Conservation (phyloP, 2,329 filamentous ascomycete genomes). For the Mariannaea elegans region DNA sequence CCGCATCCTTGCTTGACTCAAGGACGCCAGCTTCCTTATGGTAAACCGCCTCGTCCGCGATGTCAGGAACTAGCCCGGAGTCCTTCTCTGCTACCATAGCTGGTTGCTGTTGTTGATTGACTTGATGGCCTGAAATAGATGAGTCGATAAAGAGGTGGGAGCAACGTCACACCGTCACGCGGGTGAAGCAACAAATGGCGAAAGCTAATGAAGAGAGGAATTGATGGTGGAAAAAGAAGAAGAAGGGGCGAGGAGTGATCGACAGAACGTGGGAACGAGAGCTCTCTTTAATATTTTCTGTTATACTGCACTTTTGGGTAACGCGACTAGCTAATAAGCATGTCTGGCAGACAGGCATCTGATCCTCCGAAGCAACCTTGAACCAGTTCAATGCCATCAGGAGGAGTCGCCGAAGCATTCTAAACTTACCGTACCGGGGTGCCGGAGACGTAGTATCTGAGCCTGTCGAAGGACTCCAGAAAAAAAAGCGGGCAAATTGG, state of each 20-base stretch:
- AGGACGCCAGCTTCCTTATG: background rate
- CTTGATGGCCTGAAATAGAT: background rate
- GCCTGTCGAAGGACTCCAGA: background rate
- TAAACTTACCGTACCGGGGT: background rate
- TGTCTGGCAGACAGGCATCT: background rate
- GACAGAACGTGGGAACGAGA: background rate
- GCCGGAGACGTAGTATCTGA: background rate
- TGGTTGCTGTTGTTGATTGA: background rate
- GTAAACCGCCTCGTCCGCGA: conserved; percentile 1
- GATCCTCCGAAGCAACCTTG: background rate
- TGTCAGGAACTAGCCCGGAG: background rate
- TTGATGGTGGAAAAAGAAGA: background rate
- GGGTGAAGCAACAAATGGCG: background rate
- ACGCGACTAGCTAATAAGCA: background rate
- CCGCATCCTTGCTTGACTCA: background rate
- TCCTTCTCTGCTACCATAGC: background rate
- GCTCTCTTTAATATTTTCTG: background rate
- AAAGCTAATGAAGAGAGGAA: background rate
- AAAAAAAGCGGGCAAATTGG: background rate
- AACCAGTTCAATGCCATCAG: background rate
- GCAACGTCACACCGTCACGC: background rate
- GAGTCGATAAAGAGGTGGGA: background rate
- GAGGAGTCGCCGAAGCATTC: background rate
- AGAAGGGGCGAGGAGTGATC: background rate
- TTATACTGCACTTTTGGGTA: background rate